Base-by-base conservation (phyloP, 176 grass and related monocot species). In the Secale cereale region DNA sequence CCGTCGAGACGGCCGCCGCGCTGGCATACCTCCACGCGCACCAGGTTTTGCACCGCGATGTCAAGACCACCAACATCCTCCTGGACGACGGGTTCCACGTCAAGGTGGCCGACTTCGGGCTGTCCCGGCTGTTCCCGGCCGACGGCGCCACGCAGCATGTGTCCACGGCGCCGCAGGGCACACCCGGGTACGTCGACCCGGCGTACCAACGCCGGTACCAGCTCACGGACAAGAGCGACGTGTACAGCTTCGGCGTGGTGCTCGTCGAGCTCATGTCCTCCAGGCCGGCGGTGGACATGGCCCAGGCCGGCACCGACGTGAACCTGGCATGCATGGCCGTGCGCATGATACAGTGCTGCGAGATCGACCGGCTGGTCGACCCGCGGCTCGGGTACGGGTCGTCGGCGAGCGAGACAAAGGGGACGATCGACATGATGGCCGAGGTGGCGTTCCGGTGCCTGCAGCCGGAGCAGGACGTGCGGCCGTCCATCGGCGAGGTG, bases 161-260 rank as follows among this genome's bases (percentile, higher is more conserved):
- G 8, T 94, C 89, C 19, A 94, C 89, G 0, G 92, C 87, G n/a
- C 92, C 92, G 17, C 89, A 91, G 78, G 92, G 89, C 73, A 94
- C 89, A 0, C 92, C 92, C 0, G 92, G 92, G 4, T 94, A 94
- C 33, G 39, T 94, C 13, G 92, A 94, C 65, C 92, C 92, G 0
- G 37, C 75, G 61, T 94, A 94, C 74, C 81, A 94, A 67, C 84
- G 64, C 59, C 65, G 78, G 81, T 94, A 87, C 61, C 89, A 89
- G 81, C 92, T 94, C 13, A 94, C 89, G 0, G 89, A 94, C 67
- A 94, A 94, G 84, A 94, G 89, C 66, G 92, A 94, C 14, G 92
- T 94, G 8, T 94, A 94, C 60, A 94, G 92, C 67, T 94, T 94
- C 66, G 92, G 92, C 2, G 92, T 94, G 0, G 89, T 94, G 1